Evolutionary conservation across 306 rosid species (phyloP), one percentile per base, ranked within the genome.

Genomic region (Vicia faba): DNA sequence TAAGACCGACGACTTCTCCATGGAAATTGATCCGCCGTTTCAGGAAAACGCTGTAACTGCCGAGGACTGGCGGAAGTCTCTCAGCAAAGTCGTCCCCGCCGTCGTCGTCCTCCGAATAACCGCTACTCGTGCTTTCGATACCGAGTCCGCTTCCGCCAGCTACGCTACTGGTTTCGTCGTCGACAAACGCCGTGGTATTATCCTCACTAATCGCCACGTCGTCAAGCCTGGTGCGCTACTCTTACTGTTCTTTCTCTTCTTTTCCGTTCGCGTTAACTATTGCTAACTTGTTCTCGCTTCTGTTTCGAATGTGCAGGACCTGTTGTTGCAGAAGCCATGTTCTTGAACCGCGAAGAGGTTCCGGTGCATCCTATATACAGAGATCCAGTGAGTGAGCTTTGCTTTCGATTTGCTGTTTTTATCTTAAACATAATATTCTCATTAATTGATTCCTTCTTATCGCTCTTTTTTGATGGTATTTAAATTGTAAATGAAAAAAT

Each of bases 181-280:
- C n/a, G 98, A 92, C 46, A 92, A 92, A 76, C 84, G 84, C 77
- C 96, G 96, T 14, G 98, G 98, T 41, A 89, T 92, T 43, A 89
- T 92, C 62, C 96, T 92, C 74, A 92, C 98, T 61, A 92, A 92
- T 78, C 96, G 98, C 11, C 98, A 92, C 59, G 98, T 92, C 15
- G 96, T 89, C 63, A 92, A 92, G 87, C 87, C 98, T 19, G 98
- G 98, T 92, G 69, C 49, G 29, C 61, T 20, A n/a, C n/a, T n/a
- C n/a, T n/a, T n/a, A n/a, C n/a, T 20, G 23, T 20, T 20, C 14
- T 4, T 44, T 5, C 2, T 39, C 0, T 51, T 8, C 5, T 29
- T 8, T 61, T 71, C 31, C 2, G 49, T 39, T 71, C 2, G 10
- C 18, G 71, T 64, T 45, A 29, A 79, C 36, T 12, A 28, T 28